A percentile compares a stretch with the other conserved stretches of the same genome.
Conservation (phyloP, 1,139 yeast genomes). For the Suzukiozyma palmioleophila region DNA sequence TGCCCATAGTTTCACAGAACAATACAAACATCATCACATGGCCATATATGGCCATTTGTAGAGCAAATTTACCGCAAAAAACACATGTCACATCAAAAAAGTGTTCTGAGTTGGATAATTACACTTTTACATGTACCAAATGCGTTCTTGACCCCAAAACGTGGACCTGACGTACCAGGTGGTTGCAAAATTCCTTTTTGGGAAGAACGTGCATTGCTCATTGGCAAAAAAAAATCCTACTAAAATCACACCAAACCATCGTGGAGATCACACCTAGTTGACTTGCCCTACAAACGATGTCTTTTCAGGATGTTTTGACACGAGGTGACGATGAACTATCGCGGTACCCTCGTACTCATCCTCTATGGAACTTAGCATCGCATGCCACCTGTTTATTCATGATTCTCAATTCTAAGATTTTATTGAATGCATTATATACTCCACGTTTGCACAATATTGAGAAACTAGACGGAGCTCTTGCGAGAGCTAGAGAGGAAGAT, state of each 20-base stretch:
- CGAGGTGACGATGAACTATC: conserved; percentile 72
- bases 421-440: conserved; percentile 56
- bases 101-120: no score
- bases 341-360: conserved; percentile 55
- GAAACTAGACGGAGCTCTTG: conserved; percentile 58
- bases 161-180: neutral
- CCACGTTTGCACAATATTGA: conserved; percentile 61
- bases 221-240: no score
- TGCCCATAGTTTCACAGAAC: no score
- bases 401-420: conserved; percentile 60
- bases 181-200: neutral
- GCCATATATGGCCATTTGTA: no score
- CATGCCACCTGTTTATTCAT: conserved; percentile 67
- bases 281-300: conserved; percentile 38
- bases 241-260: no score
- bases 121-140: no score
- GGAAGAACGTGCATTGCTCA: no score
- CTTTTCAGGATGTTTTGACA: conserved; percentile 64
- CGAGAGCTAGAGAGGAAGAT: conserved; percentile 58
- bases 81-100: no score
- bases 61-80: no score
- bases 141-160: no score
- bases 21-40: no score
- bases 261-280: no score
- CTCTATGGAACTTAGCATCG: conserved; percentile 64